Base-by-base conservation (phyloP, 805 yeast genomes). In the Sugiyamaella marilandica region DNA sequence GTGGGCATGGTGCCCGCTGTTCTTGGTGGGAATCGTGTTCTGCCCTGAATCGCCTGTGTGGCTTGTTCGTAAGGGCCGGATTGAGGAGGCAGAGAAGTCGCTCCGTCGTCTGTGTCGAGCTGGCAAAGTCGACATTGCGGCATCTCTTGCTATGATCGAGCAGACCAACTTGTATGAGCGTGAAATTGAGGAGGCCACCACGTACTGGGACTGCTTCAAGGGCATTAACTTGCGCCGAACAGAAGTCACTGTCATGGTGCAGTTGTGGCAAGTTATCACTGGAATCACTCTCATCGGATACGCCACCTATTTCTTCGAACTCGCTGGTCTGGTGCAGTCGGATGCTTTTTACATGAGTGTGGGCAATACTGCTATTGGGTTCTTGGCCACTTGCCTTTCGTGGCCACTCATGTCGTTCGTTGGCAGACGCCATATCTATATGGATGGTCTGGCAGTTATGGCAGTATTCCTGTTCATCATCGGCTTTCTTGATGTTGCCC, bases 21-120 rank as follows among this genome's bases (percentile, higher is more conserved):
- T 81, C 19, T 59, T 73, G 26, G 63, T 77, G 2, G 56, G 46
- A 18, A 49, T 58, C 10, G 50, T 49, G 18, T 77, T 81, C 19
- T 31, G 19, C 10, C 67, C 66, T 8, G 84, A 80, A 50, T 76
- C 81, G 5, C 84, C 84, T 24, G 75, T 79, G 75, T 80, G 81
- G 80, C 65, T 78, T 37, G 73, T 74, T 2, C 71, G 73, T 49
- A 70, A 71, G 56, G 74, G 73, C 1, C 65, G 65, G 49, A 41
- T 62, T 19, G 68, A 66, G 0, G 74, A 75, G 10, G 84, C 84
- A 4, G 71, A 67, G 63, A 46, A 64, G 51, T 65, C 82, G 9
- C 83, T 84, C 41, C 41, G 50, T 11, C 50, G 50, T 5, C 43
- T 47, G n/a, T 13, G 43, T 21, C 31, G 50, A 21, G 29, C 50